Evolutionary conservation across 345 rosid genomes (phyloP).

Genomic region (Eucalyptus albens): DNA sequence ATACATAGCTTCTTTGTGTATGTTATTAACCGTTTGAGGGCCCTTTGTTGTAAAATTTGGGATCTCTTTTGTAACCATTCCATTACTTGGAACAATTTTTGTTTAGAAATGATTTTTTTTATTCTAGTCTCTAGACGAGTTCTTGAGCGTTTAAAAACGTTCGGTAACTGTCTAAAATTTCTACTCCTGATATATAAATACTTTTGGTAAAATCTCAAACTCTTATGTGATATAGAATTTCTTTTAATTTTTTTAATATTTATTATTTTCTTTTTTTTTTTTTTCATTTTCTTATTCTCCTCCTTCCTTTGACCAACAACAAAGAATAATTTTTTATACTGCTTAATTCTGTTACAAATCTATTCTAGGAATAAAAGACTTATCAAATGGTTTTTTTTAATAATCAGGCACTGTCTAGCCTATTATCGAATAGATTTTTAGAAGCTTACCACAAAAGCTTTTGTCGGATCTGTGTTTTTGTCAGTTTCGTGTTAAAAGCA

Average conservation of each 20-base stretch:
- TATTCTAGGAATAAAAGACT: accelerated
- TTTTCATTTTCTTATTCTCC: no score
- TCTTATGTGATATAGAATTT: no score
- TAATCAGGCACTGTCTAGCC: accelerated
- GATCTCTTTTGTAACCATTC: no score
- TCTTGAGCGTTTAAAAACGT: accelerated
- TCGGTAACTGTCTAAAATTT: accelerated
- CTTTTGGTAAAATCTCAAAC: no score
- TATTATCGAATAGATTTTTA: no score
- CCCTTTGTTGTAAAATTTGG: background rate
- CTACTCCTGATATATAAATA: accelerated
- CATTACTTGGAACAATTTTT: accelerated
- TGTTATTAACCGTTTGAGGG: background rate
- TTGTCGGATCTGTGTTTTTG: background rate
- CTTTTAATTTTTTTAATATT: no score
- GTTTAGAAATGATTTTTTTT: no score
- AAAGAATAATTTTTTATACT: no score
- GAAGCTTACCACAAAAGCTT: background rate
- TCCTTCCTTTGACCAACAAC: no score
- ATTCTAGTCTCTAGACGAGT: accelerated
- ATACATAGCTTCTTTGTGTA: background rate
- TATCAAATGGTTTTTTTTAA: accelerated
- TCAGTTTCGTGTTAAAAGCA: background rate
- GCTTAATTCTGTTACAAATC: accelerated
- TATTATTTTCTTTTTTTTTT: accelerated